Evolutionary conservation across 2,329 filamentous ascomycete species (phyloP).

Genomic region (Aurifilum marmelostoma): DNA sequence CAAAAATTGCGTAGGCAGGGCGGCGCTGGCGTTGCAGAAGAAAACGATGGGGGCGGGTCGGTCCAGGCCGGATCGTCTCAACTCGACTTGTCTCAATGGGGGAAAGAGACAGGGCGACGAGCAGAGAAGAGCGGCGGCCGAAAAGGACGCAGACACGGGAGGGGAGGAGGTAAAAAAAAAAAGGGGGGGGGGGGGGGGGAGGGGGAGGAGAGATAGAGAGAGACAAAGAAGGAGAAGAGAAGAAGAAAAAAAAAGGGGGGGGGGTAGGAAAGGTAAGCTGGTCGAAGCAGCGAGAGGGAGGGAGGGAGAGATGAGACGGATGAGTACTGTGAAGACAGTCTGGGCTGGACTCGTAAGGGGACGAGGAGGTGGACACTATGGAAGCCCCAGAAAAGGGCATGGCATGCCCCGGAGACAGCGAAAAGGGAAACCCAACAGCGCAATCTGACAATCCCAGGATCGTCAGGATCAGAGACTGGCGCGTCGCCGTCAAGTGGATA

Average conservation of each 20-base stretch:
- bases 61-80: slow-evolving; percentile 12
- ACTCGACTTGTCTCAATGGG: slow-evolving; percentile 22
- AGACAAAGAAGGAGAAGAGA: background rate
- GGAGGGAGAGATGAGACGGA: background rate
- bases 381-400: background rate
- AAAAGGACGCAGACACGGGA: background rate
- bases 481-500: background rate
- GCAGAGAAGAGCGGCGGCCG: slow-evolving; percentile 3
- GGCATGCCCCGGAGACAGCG: slow-evolving; percentile 12
- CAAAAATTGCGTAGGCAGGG: background rate
- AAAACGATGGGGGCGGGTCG: slow-evolving; percentile 2
- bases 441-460: slow-evolving; percentile 13
- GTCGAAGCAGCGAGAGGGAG: background rate
- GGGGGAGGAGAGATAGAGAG: background rate
- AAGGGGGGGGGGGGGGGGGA: slow-evolving; percentile 5
- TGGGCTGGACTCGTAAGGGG: background rate
- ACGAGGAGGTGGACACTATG: background rate
- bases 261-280: background rate
- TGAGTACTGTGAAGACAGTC: background rate
- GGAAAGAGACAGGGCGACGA: background rate
- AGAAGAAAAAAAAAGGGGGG: slow-evolving; percentile 5
- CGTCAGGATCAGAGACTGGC: slow-evolving; percentile 2
- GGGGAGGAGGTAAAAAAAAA: slow-evolving; percentile 7
- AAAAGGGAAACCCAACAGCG: slow-evolving; percentile 13
- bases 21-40: slow-evolving; percentile 4